A percentile compares a stretch with the other conserved stretches of the same genome.
Evolutionary conservation across 495 filamentous ascomycete species (phyloP).

Genomic region (Aspergillus conjunctus): DNA sequence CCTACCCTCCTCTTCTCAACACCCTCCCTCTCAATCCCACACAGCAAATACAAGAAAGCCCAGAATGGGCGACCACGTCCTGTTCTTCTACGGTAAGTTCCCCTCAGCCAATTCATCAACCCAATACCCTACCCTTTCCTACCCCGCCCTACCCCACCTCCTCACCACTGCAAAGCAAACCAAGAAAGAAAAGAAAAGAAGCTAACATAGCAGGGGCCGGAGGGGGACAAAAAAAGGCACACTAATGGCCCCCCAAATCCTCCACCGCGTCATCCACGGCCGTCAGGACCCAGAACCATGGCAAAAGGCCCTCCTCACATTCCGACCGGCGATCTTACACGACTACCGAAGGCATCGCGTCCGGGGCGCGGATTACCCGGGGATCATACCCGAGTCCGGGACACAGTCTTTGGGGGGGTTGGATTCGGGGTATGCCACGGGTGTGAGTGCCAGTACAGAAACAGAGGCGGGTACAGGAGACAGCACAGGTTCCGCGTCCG

Average conservation of each 20-base stretch:
- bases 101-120: conserved; percentile 20
- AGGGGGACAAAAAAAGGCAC: conserved; percentile 34
- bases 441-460: background rate
- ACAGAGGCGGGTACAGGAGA: background rate
- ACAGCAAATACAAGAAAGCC: background rate
- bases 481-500: conserved; percentile 36
- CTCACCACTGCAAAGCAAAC: background rate
- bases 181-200: background rate
- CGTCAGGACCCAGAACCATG: conserved; percentile 47
- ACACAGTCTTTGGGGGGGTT: too few species aligned
- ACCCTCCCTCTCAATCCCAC: background rate
- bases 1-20: background rate
- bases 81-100: conserved; percentile 60
- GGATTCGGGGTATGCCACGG: too few species aligned
- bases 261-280: conserved; percentile 81
- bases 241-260: conserved; percentile 79
- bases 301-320: conserved; percentile 57
- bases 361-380: conserved; percentile 74
- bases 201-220: conserved; percentile 8
- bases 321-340: conserved; percentile 75
- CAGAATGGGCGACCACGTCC: conserved; percentile 47
- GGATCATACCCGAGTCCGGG: conserved; percentile 70
- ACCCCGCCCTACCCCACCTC: background rate
- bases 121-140: conserved; percentile 3
- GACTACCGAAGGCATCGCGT: conserved; percentile 72